Evolutionary conservation across 352 stramenopile species (phyloP).

Genomic region (Pythium periplocum): DNA sequence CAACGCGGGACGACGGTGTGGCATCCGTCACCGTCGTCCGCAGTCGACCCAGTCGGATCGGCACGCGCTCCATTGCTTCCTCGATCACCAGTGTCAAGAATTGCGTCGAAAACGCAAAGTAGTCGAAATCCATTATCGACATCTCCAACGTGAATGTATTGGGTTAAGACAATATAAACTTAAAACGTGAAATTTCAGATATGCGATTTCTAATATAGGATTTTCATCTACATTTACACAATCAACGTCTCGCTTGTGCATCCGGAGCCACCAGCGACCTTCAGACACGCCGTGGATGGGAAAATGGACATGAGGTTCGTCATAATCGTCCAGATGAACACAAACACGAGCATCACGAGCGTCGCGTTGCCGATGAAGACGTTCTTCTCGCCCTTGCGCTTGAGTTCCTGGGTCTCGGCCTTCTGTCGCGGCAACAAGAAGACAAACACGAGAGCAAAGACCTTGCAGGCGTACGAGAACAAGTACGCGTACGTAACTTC

Average conservation of each 20-base stretch:
- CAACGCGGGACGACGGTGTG: constrained; percentile 1
- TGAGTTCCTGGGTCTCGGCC: constrained; percentile 20
- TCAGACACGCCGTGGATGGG: constrained; percentile 20
- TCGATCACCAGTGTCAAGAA: too few relatives aligned
- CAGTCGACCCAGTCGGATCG: constrained; percentile 53
- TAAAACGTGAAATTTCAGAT: too few relatives aligned
- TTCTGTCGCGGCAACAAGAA: constrained; percentile 25
- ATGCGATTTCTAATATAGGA: too few relatives aligned
- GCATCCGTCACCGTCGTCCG: constrained; percentile 37
- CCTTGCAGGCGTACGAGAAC: constrained; percentile 20
- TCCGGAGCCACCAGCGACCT: constrained; percentile 21
- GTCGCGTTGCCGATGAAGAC: constrained; percentile 14
- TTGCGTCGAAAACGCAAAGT: too few relatives aligned
- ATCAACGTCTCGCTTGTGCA: neutral
- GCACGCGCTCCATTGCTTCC: constrained; percentile 39
- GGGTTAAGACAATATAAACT: too few relatives aligned
- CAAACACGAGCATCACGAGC: constrained; percentile 17
- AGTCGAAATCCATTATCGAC: too few relatives aligned
- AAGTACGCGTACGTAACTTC: constrained; percentile 26
- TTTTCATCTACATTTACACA: too few relatives aligned
- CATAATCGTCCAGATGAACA: constrained; percentile 21
- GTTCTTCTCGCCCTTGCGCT: constrained; percentile 21
- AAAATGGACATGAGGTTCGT: constrained; percentile 32
- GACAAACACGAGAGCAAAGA: constrained; percentile 25
- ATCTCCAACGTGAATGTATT: too few relatives aligned